These are phyloP conservation scores for Ganoderma lucidum DNA, from an alignment of 1,284 basidiomycete species.

Conservation along the genomic window DNA sequence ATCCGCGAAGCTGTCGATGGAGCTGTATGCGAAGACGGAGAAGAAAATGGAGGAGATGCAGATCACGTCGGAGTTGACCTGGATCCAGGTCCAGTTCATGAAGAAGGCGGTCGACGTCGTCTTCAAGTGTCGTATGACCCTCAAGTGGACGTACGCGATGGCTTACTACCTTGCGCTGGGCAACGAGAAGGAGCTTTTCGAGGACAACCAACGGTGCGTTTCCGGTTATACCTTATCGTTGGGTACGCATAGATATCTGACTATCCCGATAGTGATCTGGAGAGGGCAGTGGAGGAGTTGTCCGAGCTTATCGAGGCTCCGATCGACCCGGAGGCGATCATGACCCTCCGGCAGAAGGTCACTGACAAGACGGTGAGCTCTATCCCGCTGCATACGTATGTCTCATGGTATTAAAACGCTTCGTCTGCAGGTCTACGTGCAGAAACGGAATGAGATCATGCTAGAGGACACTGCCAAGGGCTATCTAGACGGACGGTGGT, in stretches of 20 bases:
- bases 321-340: conserved; percentile 87
- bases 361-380: conserved; percentile 88
- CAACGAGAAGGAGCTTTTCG: conserved; percentile 96
- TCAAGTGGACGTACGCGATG: conserved; percentile 99
- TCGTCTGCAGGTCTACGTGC: conserved; percentile 84
- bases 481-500: conserved; percentile 88
- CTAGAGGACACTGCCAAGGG: conserved; percentile 94
- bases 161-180: conserved; percentile 92
- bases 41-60: conserved; percentile 99
- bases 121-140: conserved; percentile 90
- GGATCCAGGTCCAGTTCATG: conserved; percentile 99
- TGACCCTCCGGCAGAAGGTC: conserved; percentile 87
- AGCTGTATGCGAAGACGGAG: conserved; percentile 94
- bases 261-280: conserved; percentile 74
- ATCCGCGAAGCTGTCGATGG: conserved; percentile 93
- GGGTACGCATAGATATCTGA: conserved; percentile 13
- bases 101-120: conserved; percentile 96
- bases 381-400: conserved; percentile 18
- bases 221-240: conserved; percentile 7
- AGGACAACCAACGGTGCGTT: conserved; percentile 91
- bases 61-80: conserved; percentile 87
- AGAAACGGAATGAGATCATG: conserved; percentile 95
- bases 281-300: conserved; percentile 94
- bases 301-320: conserved; percentile 92
- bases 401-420: neutral